Percentiles rank a stretch among this genome's conserved stretches.
Evolutionary conservation across 768 basidiomycete species (phyloP).

Genomic region (Xerocomus spinulosus): DNA sequence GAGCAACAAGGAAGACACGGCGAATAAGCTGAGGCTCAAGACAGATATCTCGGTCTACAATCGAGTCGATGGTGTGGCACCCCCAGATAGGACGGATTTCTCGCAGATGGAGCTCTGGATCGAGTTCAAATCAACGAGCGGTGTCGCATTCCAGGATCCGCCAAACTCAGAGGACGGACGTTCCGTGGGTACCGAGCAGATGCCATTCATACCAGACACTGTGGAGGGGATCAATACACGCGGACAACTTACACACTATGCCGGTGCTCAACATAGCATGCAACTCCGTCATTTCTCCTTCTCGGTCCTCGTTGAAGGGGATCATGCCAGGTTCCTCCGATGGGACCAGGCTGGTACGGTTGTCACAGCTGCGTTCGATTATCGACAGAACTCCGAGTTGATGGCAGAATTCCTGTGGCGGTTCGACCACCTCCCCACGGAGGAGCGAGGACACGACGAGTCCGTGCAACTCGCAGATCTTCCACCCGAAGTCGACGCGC

Average conservation of each 20-base stretch:
- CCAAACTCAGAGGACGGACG: neutral
- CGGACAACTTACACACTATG: neutral
- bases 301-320: neutral
- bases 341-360: neutral
- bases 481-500: neutral
- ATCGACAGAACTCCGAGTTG: neutral
- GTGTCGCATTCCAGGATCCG: neutral
- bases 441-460: neutral
- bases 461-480: neutral
- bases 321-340: neutral
- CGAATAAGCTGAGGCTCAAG: neutral
- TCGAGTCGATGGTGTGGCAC: neutral
- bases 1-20: neutral
- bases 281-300: neutral
- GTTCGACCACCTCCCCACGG: neutral
- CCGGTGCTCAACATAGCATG: neutral
- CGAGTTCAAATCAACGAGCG: neutral
- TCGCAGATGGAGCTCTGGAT: neutral
- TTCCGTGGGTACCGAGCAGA: no score
- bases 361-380: slow-evolving; percentile 1
- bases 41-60: neutral
- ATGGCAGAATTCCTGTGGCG: slow-evolving; percentile 1
- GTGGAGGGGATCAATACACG: neutral
- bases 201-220: neutral
- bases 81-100: neutral